Evolutionary conservation across 78 protist genomes (phyloP).

Genomic region (Protostelium mycophagum): DNA sequence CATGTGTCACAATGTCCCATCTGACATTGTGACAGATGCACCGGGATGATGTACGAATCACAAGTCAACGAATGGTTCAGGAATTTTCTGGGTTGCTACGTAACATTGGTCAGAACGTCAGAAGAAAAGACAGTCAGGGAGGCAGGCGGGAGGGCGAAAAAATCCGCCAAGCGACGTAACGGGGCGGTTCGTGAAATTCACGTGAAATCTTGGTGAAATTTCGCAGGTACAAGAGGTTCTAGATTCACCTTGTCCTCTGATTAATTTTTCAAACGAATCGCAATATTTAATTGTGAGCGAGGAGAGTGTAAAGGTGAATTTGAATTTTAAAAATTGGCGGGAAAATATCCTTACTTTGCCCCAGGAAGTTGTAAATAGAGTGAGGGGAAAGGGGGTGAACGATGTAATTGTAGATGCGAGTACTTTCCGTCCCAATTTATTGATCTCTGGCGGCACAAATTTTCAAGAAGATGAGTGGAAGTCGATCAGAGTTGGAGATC

Average conservation of each 20-base stretch:
- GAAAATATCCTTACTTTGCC: neutral
- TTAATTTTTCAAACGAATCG: constrained; percentile 43
- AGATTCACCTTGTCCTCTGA: neutral
- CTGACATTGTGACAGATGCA: too few species aligned
- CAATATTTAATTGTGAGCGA: constrained; percentile 31
- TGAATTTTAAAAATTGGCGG: too few species aligned
- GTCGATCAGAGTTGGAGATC: neutral
- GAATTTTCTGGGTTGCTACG: constrained; percentile 21
- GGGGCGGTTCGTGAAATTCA: constrained; percentile 7
- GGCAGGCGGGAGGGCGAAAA: neutral
- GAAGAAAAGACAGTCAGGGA: neutral
- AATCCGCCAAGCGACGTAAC: neutral
- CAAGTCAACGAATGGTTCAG: constrained; percentile 19
- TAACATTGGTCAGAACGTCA: neutral
- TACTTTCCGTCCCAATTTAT: constrained; percentile 12
- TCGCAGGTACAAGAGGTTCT: neutral
- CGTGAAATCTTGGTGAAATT: neutral
- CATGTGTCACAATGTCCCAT: too few species aligned
- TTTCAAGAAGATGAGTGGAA: neutral
- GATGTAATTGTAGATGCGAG: constrained; percentile 9
- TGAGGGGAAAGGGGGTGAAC: constrained; percentile 46
- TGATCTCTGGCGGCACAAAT: neutral
- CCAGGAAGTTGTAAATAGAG: neutral
- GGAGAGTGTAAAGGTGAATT: constrained; percentile 21
- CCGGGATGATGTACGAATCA: constrained; percentile 15